These are phyloP conservation scores for Phytopythium chamaehyphon DNA, from an alignment of 352 stramenopile species.

Conservation along the genomic window DNA sequence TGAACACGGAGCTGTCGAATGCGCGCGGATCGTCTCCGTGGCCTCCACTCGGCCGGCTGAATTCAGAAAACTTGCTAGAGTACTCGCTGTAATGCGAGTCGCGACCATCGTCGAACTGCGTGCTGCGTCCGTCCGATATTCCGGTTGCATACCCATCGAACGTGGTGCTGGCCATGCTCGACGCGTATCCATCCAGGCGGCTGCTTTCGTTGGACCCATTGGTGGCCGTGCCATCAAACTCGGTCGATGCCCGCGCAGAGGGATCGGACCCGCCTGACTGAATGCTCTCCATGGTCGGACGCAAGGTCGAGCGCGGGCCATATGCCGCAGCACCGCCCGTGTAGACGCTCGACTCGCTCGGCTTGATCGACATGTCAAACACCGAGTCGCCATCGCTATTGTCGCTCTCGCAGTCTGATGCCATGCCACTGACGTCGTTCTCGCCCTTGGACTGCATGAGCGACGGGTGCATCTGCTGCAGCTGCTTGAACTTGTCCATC, in stretches of 20 bases:
- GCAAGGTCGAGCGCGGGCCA: background rate
- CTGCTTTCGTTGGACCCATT: slow-evolving; percentile 18
- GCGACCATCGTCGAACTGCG: slow-evolving; percentile 8
- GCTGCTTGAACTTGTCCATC: slow-evolving; percentile 11
- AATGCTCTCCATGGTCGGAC: slow-evolving; percentile 7
- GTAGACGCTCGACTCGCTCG: slow-evolving; percentile 20
- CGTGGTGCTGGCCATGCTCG: background rate
- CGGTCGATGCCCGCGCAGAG: background rate
- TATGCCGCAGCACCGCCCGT: slow-evolving; percentile 2
- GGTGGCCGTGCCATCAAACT: background rate
- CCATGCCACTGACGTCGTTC: slow-evolving; percentile 29
- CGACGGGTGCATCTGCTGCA: slow-evolving; percentile 21
- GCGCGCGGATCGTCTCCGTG: background rate
- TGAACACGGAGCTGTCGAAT: slow-evolving; percentile 40
- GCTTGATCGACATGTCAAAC: slow-evolving; percentile 29
- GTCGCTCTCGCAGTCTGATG: slow-evolving; percentile 28
- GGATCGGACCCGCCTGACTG: background rate
- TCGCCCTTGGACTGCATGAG: slow-evolving; percentile 11
- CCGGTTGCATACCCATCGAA: slow-evolving; percentile 6
- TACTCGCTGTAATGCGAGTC: slow-evolving; percentile 10
- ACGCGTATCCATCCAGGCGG: slow-evolving; percentile 1
- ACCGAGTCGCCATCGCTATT: slow-evolving; percentile 34
- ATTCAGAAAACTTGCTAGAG: slow-evolving; percentile 13
- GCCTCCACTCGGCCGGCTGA: slow-evolving; percentile 13
- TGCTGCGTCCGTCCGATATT: slow-evolving; percentile 5